Evolutionary conservation across 1,284 basidiomycete genomes (phyloP).

Genomic region (Xerocomus nothofagi): DNA sequence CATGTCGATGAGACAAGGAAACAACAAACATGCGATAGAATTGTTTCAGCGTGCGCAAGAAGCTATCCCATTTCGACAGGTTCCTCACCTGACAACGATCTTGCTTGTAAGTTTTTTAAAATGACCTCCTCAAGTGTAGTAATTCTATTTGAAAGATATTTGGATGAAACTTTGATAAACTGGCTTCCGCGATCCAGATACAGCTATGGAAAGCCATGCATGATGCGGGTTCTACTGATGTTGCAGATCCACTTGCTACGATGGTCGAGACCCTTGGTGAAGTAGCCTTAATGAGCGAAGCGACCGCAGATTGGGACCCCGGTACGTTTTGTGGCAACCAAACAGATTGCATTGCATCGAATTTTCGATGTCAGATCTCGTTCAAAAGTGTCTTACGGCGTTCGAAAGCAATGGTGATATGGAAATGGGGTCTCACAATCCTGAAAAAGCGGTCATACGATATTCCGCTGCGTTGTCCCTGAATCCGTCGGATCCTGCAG

Average conservation of each 20-base stretch:
- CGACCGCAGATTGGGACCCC: neutral
- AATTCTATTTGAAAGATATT: neutral
- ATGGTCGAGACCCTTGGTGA: too few species aligned
- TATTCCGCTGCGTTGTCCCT: constrained; percentile 3
- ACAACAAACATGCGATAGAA: neutral
- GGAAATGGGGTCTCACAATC: neutral
- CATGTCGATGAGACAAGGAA: neutral
- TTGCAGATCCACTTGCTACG: neutral
- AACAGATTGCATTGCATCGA: neutral
- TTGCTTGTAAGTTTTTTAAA: constrained; percentile 1
- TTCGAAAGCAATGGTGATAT: neutral
- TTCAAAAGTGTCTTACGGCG: too few species aligned
- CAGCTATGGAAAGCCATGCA: neutral
- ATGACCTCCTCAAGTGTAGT: too few species aligned
- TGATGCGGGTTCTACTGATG: neutral
- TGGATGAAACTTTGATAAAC: too few species aligned
- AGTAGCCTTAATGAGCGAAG: neutral
- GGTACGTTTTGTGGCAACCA: neutral
- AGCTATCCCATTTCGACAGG: neutral
- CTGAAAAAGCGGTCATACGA: neutral
- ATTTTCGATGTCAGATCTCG: neutral
- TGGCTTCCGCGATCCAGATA: too few species aligned
- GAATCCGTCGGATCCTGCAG: neutral
- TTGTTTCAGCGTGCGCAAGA: constrained; percentile 2
- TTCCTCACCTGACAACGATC: neutral